Conservation (phyloP, 2,329 filamentous ascomycete genomes). For the Alternaria sp. region DNA sequence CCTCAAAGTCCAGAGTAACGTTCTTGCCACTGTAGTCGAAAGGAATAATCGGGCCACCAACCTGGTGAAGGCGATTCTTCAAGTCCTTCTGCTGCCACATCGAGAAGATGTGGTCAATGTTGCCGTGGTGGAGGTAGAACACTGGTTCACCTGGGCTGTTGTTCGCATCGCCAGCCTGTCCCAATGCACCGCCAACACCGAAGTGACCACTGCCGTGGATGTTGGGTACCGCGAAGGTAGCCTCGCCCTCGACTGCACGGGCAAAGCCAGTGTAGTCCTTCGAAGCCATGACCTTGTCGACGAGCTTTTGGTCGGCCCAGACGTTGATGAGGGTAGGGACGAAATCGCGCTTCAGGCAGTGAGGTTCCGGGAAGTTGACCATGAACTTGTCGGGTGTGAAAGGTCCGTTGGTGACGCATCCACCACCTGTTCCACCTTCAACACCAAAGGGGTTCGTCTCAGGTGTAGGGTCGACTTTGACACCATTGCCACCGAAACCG, state of each 20-base stretch:
- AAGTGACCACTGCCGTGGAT: slow-evolving; percentile 48
- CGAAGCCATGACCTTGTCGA: slow-evolving; percentile 30
- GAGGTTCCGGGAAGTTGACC: slow-evolving; percentile 29
- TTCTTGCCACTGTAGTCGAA: slow-evolving; percentile 32
- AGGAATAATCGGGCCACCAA: slow-evolving; percentile 44
- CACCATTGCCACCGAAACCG: slow-evolving; percentile 48
- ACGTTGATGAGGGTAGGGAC: slow-evolving; percentile 30
- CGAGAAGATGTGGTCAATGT: slow-evolving; percentile 47
- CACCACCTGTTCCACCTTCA: too few relatives aligned
- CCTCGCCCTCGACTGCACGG: slow-evolving; percentile 31
- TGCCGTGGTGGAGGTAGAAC: slow-evolving; percentile 50
- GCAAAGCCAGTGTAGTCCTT: slow-evolving; percentile 39
- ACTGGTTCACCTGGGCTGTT: slow-evolving; percentile 45
- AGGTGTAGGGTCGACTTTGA: too few relatives aligned
- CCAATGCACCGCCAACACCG: slow-evolving; percentile 44
- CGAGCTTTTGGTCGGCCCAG: slow-evolving; percentile 26
- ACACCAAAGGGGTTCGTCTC: too few relatives aligned
- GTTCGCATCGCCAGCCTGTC: slow-evolving; percentile 41
- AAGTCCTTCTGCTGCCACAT: slow-evolving; percentile 38
- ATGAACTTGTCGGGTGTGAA: slow-evolving; percentile 33
- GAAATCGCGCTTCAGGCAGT: slow-evolving; percentile 45
- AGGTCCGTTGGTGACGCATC: slow-evolving; percentile 41
- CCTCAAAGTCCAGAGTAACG: slow-evolving; percentile 40
- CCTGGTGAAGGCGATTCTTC: slow-evolving; percentile 37
- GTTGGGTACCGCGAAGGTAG: slow-evolving; percentile 35